Base-by-base conservation (phyloP, 805 yeast species). In the Ogataea nitratoaversa region DNA sequence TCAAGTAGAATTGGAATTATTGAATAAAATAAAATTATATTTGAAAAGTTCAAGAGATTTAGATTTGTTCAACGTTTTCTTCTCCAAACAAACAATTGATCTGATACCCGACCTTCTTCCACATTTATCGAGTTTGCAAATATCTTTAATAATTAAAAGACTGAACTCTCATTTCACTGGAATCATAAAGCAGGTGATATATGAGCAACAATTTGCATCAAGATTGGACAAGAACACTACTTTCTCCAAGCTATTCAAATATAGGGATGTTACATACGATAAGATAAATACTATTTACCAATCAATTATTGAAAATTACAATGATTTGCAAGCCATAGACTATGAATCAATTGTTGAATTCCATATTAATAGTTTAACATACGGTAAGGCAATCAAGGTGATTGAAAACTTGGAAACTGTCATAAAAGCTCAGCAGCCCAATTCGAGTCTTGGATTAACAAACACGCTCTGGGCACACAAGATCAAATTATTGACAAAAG, bases 331-430 rank as follows among this genome's bases (percentile, higher is more conserved):
- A 8, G 39, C 48, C 7, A 30, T 37, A 3, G 64, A 60, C 36
- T 61, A 56, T 43, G 60, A 57, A 33, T 44, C 48, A 19, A 42
- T 58, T 7, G 43, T 57, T 12, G 37, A 42, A 8, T 49, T 57
- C 18, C 51, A 51, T 35, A 40, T 48, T 36, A 28, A 38, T 24
- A 43, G 50, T 19, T 36, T 52, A 19, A 29, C 44, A 14, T 44
- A 44, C 30, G 16, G 28, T n/a, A 44, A 52, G 30, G 56, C 63
- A 2, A 47, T 57, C 13, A 38, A 44, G 4, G 11, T 43, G 2
- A 46, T 60, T 8, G 27, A 49, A 5, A 44, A 46, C 16, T 23
- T 51, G 12, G 63, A 59, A 35, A 30, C 41, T 3, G 41, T 41
- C 23, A 40, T 41, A 3, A 11, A 19, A n/a, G 18, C 38, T 3